A percentile compares a stretch with the other conserved stretches of the same genome.
These are phyloP conservation scores for Arthrinium phaeospermum DNA, from an alignment of 2,329 filamentous ascomycete species.

Conservation along the genomic window DNA sequence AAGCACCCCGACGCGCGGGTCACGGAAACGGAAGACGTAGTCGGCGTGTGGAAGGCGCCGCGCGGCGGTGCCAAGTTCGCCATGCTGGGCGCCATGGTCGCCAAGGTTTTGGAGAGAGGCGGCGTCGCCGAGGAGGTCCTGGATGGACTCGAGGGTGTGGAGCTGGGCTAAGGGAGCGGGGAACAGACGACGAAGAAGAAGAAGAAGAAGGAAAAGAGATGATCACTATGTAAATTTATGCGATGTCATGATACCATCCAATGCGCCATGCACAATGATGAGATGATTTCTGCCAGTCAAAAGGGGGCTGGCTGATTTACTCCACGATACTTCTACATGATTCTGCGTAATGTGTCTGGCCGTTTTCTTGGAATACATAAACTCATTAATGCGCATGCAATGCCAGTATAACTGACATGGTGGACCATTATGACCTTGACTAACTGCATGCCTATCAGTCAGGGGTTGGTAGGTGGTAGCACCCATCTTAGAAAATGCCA, in stretches of 20 bases:
- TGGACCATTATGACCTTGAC: background rate
- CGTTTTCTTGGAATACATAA: background rate
- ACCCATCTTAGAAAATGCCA: conserved; percentile 71
- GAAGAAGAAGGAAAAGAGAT: background rate
- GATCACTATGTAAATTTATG: conserved; percentile 8
- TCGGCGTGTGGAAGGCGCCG: conserved; percentile 86
- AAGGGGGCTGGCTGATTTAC: background rate
- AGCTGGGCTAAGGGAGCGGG: conserved; percentile 50
- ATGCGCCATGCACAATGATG: conserved; percentile 11
- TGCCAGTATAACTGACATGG: background rate
- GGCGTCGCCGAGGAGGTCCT: conserved; percentile 88
- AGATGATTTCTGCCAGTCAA: background rate
- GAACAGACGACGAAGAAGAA: background rate
- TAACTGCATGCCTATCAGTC: background rate
- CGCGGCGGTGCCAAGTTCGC: conserved; percentile 81
- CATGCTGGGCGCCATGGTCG: conserved; percentile 75
- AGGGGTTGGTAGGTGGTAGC: too few species aligned
- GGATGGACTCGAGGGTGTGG: conserved; percentile 78
- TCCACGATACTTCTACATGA: background rate
- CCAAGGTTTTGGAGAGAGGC: conserved; percentile 75
- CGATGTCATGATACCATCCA: conserved; percentile 20
- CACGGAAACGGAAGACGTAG: conserved; percentile 60
- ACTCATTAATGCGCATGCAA: conserved; percentile 20
- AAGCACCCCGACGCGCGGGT: conserved; percentile 48
- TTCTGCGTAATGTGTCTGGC: background rate